Conservation (phyloP, 192 early-diverging fungal species). For the Coemansia pectinata region DNA sequence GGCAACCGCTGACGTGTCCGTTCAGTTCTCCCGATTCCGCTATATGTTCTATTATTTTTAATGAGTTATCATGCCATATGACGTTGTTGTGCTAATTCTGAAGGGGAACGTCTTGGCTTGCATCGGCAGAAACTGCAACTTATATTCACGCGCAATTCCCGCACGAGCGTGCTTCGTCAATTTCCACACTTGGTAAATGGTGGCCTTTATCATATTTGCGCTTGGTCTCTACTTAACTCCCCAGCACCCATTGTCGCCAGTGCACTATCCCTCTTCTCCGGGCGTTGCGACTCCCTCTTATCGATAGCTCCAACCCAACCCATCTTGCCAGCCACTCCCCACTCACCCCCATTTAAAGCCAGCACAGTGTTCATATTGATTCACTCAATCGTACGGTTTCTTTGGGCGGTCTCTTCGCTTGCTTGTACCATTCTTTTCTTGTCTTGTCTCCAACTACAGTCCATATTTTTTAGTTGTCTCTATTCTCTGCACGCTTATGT, state of each 20-base stretch:
- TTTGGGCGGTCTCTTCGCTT: neutral
- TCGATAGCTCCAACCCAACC: neutral
- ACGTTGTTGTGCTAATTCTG: neutral
- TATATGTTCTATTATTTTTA: neutral
- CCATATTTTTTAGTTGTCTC: neutral
- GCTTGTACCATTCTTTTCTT: constrained; percentile 1
- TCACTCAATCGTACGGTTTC: neutral
- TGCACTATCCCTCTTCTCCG: neutral
- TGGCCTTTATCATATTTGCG: neutral
- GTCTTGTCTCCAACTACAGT: neutral
- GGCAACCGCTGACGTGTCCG: neutral
- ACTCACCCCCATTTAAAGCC: neutral
- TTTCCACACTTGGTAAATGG: neutral
- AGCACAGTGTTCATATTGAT: neutral
- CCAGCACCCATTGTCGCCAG: neutral
- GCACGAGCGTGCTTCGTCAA: neutral
- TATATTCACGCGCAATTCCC: neutral
- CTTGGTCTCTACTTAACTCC: neutral
- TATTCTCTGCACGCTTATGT: constrained; percentile 14
- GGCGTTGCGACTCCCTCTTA: neutral
- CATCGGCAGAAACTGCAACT: neutral
- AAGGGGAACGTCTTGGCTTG: neutral
- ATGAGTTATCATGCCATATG: neutral
- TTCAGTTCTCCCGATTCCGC: neutral
- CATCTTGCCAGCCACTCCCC: neutral